phyloP scores from a whole-genome alignment of 2,329 filamentous ascomycete species.

The Penicillium capsulatum region DNA sequence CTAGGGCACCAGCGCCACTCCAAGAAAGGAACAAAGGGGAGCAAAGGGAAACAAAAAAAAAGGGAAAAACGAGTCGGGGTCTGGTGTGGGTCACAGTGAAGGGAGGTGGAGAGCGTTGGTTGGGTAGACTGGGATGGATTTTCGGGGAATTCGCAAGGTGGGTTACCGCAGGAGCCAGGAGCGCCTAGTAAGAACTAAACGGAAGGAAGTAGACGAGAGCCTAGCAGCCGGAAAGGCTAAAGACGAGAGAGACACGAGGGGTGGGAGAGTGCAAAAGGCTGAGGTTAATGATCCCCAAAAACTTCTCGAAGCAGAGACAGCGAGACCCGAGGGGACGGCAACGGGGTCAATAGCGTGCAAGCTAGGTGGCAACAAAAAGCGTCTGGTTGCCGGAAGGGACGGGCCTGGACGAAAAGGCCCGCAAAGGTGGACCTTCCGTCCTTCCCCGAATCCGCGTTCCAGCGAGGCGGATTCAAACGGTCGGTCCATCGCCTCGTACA shows the following conservation, averaged over 20 bases:
- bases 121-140: not conserved
- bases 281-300: slow-evolving; percentile 7
- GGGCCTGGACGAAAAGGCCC: slow-evolving; percentile 21
- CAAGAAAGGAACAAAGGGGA: not conserved
- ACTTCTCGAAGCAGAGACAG: slow-evolving; percentile 20
- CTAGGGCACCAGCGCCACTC: not conserved
- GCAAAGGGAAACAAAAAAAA: not conserved
- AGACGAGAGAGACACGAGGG: too few species aligned
- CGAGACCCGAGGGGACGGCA: slow-evolving; percentile 18
- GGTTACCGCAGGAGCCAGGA: not conserved
- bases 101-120: not conserved
- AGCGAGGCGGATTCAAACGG: too few species aligned
- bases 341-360: slow-evolving; percentile 8
- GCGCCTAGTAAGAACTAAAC: too few species aligned
- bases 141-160: slow-evolving; percentile 1
- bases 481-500: not conserved
- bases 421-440: slow-evolving; percentile 22
- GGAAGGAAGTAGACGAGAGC: too few species aligned
- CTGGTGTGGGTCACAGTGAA: not conserved
- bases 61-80: not conserved
- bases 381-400: too few species aligned
- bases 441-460: slow-evolving; percentile 17
- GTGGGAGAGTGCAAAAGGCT: too few species aligned
- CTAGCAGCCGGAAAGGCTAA: too few species aligned
- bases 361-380: not conserved